Base-by-base conservation (phyloP, 176 grass and related monocot genomes). In the Stipa capillata region DNA sequence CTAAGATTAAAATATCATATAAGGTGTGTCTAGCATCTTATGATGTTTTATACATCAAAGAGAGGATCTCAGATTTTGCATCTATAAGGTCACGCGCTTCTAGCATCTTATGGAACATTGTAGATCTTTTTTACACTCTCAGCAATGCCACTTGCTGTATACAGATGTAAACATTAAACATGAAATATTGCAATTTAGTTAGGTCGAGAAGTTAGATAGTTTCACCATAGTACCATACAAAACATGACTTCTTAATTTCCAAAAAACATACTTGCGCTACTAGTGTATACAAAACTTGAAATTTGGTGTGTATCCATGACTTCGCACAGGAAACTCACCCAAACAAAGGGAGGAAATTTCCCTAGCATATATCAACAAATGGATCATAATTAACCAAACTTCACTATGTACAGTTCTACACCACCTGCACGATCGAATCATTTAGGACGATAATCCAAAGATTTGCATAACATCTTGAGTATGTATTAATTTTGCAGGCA, bases 141-240 rank as follows among this genome's bases (percentile, higher is more conserved):
- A 41, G n/a, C 24, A 47, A 33, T 4, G 28, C 8, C 35, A 65
- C 6, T 69, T 69, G 53, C 50, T 70, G 44, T 3, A 18, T n/a
- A 25, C 10, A 27, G 37, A 42, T 11, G 29, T 13, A 6, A 32
- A 34, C 27, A 23, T 69, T 57, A 51, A 69, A 27, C 81, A 84
- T 80, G 86, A 29, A 61, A 88, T 88, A 88, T 84, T 69, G 59
- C 59, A 68, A 73, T 5, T 7, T 7, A 31, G 9, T 43, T 33
- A 3, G 42, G 21, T 79, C 49, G 5, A n/a, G n/a, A 7, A 35
- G 15, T 54, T 77, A 14, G 44, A 44, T 35, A 61, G 17, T 70
- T 65, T 13, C n/a, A n/a, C n/a, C n/a, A n/a, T n/a, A n/a, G n/a
- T n/a, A 70, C 34, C 3, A 43, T 52, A 52, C 9, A 15, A 29